Conservation (phyloP, 2,329 filamentous ascomycete genomes). For the Exophiala mesophila region DNA sequence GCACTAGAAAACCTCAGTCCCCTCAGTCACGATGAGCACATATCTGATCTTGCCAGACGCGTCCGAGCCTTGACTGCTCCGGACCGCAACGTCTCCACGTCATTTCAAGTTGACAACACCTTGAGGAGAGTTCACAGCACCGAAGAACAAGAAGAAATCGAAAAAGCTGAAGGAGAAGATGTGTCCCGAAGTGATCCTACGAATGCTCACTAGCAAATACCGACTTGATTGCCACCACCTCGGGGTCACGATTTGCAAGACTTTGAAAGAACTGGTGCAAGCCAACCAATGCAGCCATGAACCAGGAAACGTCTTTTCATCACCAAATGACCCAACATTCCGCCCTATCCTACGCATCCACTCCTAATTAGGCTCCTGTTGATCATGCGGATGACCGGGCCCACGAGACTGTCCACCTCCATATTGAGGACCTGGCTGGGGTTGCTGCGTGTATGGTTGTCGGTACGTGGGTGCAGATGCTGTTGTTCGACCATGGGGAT, state of each 20-base stretch:
- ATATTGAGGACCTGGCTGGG: conserved; percentile 25
- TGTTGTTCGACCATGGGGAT: conserved; percentile 29
- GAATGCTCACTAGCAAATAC: too few relatives aligned
- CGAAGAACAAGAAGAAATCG: conserved; percentile 58
- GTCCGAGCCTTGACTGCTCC: conserved; percentile 55
- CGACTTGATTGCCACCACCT: too few relatives aligned
- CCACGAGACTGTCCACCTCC: conserved; percentile 17
- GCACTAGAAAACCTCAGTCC: conserved; percentile 67
- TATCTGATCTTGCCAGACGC: conserved; percentile 72
- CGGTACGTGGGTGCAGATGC: conserved; percentile 16
- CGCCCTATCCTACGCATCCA: conserved; percentile 10
- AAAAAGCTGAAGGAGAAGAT: conserved; percentile 34
- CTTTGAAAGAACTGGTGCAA: too few relatives aligned
- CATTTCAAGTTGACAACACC: conserved; percentile 29
- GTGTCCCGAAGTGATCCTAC: too few relatives aligned
- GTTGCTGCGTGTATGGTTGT: conserved; percentile 18
- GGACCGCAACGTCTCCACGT: conserved; percentile 3
- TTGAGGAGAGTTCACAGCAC: conserved; percentile 46
- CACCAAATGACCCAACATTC: too few relatives aligned
- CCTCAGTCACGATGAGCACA: conserved; percentile 76
- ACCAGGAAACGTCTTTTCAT: too few relatives aligned
- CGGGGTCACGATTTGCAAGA: too few relatives aligned
- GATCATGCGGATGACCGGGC: conserved; percentile 15
- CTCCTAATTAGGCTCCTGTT: conserved; percentile 19
- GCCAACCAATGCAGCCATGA: too few relatives aligned